These are phyloP conservation scores for Sporothrix sp. DNA, from an alignment of 2,329 filamentous ascomycete genomes.

Conservation along the genomic window DNA sequence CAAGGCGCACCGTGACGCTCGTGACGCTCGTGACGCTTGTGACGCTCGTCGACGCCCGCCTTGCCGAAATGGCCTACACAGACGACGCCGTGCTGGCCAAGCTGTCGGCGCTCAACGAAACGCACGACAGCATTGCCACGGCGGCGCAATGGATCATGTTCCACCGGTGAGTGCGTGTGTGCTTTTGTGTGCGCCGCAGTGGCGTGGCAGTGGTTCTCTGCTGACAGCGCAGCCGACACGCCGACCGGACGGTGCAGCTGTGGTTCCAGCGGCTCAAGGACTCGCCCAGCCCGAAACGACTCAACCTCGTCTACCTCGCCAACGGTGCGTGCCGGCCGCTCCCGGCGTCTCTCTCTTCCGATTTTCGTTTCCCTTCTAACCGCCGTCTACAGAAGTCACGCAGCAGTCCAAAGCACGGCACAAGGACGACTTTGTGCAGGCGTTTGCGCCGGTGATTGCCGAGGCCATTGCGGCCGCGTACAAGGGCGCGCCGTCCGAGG, in stretches of 20 bases:
- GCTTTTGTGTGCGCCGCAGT: too few relatives aligned
- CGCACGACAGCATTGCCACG: conserved; percentile 91
- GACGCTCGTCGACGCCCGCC: too few relatives aligned
- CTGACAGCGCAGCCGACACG: conserved; percentile 59
- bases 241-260: conserved; percentile 80
- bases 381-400: conserved; percentile 66
- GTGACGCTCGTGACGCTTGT: too few relatives aligned
- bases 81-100: conserved; percentile 94
- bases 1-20: too few relatives aligned
- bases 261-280: conserved; percentile 89
- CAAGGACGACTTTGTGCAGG: conserved; percentile 85
- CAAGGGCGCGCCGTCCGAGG: conserved; percentile 74
- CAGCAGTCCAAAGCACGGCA: conserved; percentile 91
- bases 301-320: conserved; percentile 88
- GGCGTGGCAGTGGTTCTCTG: too few relatives aligned
- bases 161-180: conserved; percentile 59
- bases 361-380: background rate
- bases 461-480: conserved; percentile 89
- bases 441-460: conserved; percentile 84
- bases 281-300: conserved; percentile 70
- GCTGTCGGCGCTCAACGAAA: conserved; percentile 90
- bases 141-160: conserved; percentile 99
- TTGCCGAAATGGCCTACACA: conserved; percentile 69
- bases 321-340: conserved; percentile 84
- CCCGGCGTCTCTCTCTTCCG: too few relatives aligned